These are phyloP conservation scores for Paralagenidium karlingii DNA, from an alignment of 352 stramenopile genomes.

Conservation along the genomic window DNA sequence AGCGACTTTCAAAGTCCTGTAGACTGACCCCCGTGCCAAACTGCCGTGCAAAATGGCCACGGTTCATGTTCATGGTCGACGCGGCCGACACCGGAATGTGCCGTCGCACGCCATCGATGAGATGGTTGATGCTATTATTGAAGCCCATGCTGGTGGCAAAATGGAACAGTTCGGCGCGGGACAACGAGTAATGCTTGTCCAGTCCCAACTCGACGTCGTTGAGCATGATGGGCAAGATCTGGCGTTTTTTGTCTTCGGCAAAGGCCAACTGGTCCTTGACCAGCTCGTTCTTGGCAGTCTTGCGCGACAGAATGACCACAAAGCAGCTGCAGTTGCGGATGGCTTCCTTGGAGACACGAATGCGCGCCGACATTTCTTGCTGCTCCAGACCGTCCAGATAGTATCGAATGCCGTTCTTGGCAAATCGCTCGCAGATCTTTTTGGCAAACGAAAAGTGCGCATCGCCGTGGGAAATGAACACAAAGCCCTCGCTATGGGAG, in stretches of 20 bases:
- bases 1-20: too few species aligned
- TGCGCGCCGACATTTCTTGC: slow-evolving; percentile 47
- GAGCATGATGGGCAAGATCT: slow-evolving; percentile 64
- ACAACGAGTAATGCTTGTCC: slow-evolving; percentile 70
- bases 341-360: slow-evolving; percentile 56
- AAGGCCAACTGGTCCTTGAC: slow-evolving; percentile 72
- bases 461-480: slow-evolving; percentile 63
- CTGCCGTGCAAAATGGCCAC: too few species aligned
- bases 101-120: slow-evolving; percentile 32
- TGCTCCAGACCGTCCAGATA: slow-evolving; percentile 34
- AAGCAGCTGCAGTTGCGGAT: slow-evolving; percentile 69
- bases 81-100: too few species aligned
- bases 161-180: slow-evolving; percentile 54
- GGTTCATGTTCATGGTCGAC: too few species aligned
- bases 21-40: too few species aligned
- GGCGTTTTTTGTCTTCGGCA: slow-evolving; percentile 58
- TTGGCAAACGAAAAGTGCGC: slow-evolving; percentile 49
- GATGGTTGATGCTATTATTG: slow-evolving; percentile 46
- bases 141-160: slow-evolving; percentile 73
- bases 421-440: slow-evolving; percentile 39
- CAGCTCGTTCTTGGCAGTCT: slow-evolving; percentile 52
- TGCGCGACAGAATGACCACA: slow-evolving; percentile 54
- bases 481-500: slow-evolving; percentile 22
- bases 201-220: slow-evolving; percentile 60
- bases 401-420: slow-evolving; percentile 32